These are phyloP conservation scores for Euphorbia pulcherrima DNA, from an alignment of 345 rosid species.

Conservation along the genomic window DNA sequence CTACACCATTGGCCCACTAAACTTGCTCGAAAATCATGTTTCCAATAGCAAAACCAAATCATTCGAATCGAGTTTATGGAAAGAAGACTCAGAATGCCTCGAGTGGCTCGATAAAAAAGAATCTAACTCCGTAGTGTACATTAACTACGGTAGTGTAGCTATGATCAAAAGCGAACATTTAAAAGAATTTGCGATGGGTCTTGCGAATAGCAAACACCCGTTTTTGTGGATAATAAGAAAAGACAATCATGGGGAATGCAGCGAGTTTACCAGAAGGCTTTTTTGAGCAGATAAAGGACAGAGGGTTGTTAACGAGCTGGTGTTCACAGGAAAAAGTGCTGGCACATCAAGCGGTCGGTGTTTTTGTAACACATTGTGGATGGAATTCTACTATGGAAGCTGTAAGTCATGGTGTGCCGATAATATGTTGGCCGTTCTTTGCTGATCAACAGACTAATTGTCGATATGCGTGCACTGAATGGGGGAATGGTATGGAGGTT, in stretches of 20 bases:
- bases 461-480: slow-evolving; percentile 18
- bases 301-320: slow-evolving; percentile 35
- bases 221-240: slow-evolving; percentile 37
- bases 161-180: slow-evolving; percentile 24
- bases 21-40: slow-evolving; percentile 27
- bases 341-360: slow-evolving; percentile 26
- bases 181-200: slow-evolving; percentile 39
- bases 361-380: slow-evolving; percentile 38
- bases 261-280: slow-evolving; percentile 24
- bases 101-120: slow-evolving; percentile 28
- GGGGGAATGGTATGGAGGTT: slow-evolving; percentile 34
- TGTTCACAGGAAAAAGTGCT: slow-evolving; percentile 31
- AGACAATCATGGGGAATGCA: slow-evolving; percentile 27
- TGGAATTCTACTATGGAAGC: slow-evolving; percentile 36
- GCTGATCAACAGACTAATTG: slow-evolving; percentile 35
- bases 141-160: slow-evolving; percentile 33
- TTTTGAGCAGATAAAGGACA: slow-evolving; percentile 17
- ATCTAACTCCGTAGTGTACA: slow-evolving; percentile 25
- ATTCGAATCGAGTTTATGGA: slow-evolving; percentile 27
- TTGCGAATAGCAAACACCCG: slow-evolving; percentile 30
- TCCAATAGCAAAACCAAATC: slow-evolving; percentile 11
- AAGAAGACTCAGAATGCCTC: slow-evolving; percentile 26
- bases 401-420: slow-evolving; percentile 19
- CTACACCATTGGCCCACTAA: slow-evolving; percentile 34
- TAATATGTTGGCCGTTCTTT: slow-evolving; percentile 38